Conservation (phyloP, 116 monocot species). For the Posidonia oceanica region DNA sequence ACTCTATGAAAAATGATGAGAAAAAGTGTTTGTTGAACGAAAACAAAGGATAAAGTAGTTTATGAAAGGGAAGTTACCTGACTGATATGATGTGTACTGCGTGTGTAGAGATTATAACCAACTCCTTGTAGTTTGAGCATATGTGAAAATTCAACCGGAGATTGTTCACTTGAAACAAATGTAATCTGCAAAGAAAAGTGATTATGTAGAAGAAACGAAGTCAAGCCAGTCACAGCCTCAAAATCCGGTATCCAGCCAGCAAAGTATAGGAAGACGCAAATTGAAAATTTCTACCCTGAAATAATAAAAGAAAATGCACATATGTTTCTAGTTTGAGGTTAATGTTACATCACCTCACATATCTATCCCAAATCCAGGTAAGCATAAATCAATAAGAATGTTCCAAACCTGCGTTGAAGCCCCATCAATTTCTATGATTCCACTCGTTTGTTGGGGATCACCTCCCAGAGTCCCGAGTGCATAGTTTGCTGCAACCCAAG, state of each 20-base stretch:
- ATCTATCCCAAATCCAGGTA: no score
- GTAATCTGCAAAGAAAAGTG: conserved; percentile 7
- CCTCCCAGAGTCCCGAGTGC: conserved; percentile 61
- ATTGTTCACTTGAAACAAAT: conserved; percentile 27
- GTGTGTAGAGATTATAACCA: conserved; percentile 52
- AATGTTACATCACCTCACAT: no score
- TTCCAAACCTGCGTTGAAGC: conserved; percentile 1
- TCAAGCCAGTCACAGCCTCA: not conserved
- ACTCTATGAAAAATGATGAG: no score
- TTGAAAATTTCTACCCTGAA: no score
- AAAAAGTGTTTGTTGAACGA: no score
- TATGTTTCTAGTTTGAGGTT: no score
- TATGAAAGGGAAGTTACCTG: conserved; percentile 32
- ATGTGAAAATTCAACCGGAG: conserved; percentile 39
- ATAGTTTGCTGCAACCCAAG: conserved; percentile 81
- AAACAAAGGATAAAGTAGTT: no score
- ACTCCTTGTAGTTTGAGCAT: conserved; percentile 39
- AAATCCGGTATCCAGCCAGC: no score
- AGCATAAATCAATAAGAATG: not conserved
- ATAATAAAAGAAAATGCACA: no score
- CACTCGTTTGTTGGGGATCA: conserved; percentile 51
- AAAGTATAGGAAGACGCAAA: no score
- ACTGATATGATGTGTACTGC: conserved; percentile 59
- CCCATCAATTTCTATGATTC: conserved; percentile 77
- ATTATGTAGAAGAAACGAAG: not conserved